Conservation (phyloP, 306 rosid species). For the Pyrus bretschneideri region DNA sequence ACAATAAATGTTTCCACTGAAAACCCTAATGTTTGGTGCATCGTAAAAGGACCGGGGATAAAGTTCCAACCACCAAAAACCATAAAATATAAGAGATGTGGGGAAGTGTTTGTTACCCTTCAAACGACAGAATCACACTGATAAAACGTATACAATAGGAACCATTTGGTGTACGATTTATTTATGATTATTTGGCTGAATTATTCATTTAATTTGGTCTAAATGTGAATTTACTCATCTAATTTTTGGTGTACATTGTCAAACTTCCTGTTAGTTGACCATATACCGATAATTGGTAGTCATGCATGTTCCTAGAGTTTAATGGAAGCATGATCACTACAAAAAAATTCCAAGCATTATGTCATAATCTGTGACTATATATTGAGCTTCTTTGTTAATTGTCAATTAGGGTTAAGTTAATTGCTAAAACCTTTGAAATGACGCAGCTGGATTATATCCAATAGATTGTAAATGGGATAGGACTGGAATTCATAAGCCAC, state of each 20-base stretch:
- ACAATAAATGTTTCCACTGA: not conserved
- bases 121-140: not conserved
- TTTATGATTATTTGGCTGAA: not conserved
- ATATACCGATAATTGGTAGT: not conserved
- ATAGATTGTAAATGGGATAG: no score
- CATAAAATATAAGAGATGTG: not conserved
- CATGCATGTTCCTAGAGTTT: not conserved
- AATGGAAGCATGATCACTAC: not conserved
- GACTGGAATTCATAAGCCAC: no score
- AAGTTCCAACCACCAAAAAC: conserved; percentile 2
- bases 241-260: not conserved
- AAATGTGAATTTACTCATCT: not conserved
- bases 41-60: not conserved
- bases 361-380: not conserved
- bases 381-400: not conserved
- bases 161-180: not conserved
- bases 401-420: not conserved
- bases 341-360: no score
- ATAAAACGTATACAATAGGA: not conserved
- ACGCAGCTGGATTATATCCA: not conserved
- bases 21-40: not conserved
- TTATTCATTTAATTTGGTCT: not conserved
- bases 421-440: not conserved
- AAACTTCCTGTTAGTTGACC: not conserved
- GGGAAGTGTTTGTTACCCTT: conserved; percentile 4